Evolutionary conservation across 768 basidiomycete genomes (phyloP).

Genomic region (Rhodotorula sphaerocarpa): DNA sequence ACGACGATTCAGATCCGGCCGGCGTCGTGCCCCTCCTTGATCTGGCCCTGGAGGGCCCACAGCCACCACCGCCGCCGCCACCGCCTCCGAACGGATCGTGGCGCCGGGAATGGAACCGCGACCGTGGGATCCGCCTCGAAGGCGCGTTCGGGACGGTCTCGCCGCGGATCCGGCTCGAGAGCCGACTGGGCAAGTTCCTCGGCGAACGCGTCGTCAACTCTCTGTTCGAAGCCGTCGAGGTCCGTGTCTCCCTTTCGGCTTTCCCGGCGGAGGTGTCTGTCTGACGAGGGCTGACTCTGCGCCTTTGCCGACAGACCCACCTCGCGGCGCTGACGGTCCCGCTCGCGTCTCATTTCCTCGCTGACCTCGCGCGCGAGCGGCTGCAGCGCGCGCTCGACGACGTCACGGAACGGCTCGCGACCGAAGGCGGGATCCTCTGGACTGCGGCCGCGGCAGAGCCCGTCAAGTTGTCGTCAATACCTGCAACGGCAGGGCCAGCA

Average conservation of each 20-base stretch:
- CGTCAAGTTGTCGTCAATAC: background rate
- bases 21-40: background rate
- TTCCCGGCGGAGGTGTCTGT: too few relatives aligned
- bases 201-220: slow-evolving; percentile 29
- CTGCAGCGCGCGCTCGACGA: slow-evolving; percentile 22
- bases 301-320: background rate
- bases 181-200: slow-evolving; percentile 7
- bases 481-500: too few relatives aligned
- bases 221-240: slow-evolving; percentile 17
- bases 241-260: slow-evolving; percentile 1
- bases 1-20: background rate
- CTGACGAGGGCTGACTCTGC: background rate
- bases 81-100: background rate
- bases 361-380: slow-evolving; percentile 14
- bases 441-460: background rate
- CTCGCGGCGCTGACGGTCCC: slow-evolving; percentile 13
- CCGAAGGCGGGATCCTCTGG: slow-evolving; percentile 25
- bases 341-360: slow-evolving; percentile 22
- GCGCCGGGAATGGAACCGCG: background rate
- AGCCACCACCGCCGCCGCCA: background rate
- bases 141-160: slow-evolving; percentile 14
- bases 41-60: too few relatives aligned
- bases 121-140: slow-evolving; percentile 10
- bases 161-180: slow-evolving; percentile 19
- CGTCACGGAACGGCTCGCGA: slow-evolving; percentile 7